Evolutionary conservation across 129 eudicot genomes (phyloP).

Genomic region (Ambrosia artemisiifolia): DNA sequence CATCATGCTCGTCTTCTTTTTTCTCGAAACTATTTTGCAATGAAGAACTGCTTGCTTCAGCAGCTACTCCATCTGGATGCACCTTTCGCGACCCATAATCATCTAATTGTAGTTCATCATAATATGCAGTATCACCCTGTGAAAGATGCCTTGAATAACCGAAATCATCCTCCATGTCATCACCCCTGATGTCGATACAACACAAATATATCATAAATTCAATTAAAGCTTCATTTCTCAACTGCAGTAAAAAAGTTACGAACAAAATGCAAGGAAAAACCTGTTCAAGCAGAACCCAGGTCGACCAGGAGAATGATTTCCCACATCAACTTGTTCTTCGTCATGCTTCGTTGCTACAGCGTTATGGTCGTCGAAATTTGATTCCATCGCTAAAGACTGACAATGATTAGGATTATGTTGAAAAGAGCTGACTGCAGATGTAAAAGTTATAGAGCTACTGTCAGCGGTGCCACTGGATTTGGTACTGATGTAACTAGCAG

Average conservation of each 20-base stretch:
- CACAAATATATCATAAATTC: slow-evolving; percentile 6
- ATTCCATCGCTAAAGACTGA: slow-evolving; percentile 56
- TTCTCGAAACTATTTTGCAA: slow-evolving; percentile 38
- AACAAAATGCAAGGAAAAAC: slow-evolving; percentile 24
- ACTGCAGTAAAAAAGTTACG: not conserved
- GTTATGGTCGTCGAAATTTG: slow-evolving; percentile 31
- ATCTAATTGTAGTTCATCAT: slow-evolving; percentile 39
- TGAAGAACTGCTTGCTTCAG: slow-evolving; percentile 45
- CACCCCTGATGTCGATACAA: slow-evolving; percentile 45
- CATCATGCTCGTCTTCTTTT: slow-evolving; percentile 54
- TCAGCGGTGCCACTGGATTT: slow-evolving; percentile 69
- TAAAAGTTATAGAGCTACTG: slow-evolving; percentile 64
- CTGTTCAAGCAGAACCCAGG: slow-evolving; percentile 49
- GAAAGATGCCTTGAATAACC: slow-evolving; percentile 44
- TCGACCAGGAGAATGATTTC: slow-evolving; percentile 30
- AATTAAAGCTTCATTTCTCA: not conserved
- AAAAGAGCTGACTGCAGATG: slow-evolving; percentile 38
- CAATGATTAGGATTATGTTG: slow-evolving; percentile 29
- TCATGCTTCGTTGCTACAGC: slow-evolving; percentile 31
- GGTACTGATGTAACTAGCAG: slow-evolving; percentile 56
- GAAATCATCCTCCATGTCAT: slow-evolving; percentile 49
- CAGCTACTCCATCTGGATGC: slow-evolving; percentile 68
- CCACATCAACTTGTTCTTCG: slow-evolving; percentile 23
- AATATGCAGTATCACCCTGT: slow-evolving; percentile 39
- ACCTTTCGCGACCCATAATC: slow-evolving; percentile 57